phyloP scores from a whole-genome alignment of 2,329 filamentous ascomycete genomes.

The Trichoderma sp. region DNA sequence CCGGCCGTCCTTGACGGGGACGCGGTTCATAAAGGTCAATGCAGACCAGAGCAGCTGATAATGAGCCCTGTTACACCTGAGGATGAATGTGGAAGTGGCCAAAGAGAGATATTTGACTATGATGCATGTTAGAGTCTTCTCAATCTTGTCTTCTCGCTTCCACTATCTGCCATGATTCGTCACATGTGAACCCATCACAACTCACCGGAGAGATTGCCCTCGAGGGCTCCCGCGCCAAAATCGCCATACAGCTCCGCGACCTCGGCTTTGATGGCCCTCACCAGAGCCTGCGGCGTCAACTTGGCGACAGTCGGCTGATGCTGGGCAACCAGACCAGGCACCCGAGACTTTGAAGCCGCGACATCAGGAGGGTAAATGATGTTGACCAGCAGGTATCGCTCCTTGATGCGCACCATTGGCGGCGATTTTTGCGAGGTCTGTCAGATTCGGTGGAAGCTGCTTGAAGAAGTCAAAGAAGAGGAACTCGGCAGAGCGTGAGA shows the following conservation, averaged over 20 bases:
- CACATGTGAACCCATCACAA: background rate
- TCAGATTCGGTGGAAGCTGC: background rate
- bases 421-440: background rate
- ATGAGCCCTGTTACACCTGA: slow-evolving; percentile 78
- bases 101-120: slow-evolving; percentile 89
- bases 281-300: slow-evolving; percentile 66
- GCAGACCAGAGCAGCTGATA: slow-evolving; percentile 90
- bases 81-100: slow-evolving; percentile 92
- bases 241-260: slow-evolving; percentile 81
- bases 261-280: slow-evolving; percentile 70
- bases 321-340: slow-evolving; percentile 69
- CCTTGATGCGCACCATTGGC: slow-evolving; percentile 90
- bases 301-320: slow-evolving; percentile 76
- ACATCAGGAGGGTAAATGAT: slow-evolving; percentile 77
- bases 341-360: slow-evolving; percentile 40
- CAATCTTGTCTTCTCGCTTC: background rate
- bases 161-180: background rate
- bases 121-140: too few species aligned
- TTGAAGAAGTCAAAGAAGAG: background rate
- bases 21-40: slow-evolving; percentile 73
- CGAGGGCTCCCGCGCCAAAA: slow-evolving; percentile 77
- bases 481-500: slow-evolving; percentile 9
- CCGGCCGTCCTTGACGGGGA: slow-evolving; percentile 63
- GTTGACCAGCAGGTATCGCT: slow-evolving; percentile 92
- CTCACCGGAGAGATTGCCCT: slow-evolving; percentile 68